Evolutionary conservation across 2,329 filamentous ascomycete genomes (phyloP).

Genomic region (Alternaria dauci): DNA sequence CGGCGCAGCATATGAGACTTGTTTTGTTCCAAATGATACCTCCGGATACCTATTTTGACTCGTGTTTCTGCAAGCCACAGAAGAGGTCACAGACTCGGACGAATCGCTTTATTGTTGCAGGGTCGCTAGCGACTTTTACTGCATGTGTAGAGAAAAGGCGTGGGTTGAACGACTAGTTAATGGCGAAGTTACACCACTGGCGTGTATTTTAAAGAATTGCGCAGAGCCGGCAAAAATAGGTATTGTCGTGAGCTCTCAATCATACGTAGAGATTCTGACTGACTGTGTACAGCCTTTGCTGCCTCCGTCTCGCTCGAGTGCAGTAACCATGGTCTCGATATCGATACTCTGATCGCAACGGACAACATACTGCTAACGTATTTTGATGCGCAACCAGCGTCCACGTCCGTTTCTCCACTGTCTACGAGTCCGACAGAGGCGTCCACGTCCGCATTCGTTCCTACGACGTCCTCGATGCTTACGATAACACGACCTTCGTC

Average conservation of each 20-base stretch:
- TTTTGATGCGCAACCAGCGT: neutral
- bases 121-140: neutral
- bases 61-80: neutral
- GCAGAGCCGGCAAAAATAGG: neutral
- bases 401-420: neutral
- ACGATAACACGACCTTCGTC: neutral
- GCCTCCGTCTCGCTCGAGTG: neutral
- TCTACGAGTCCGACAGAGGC: neutral
- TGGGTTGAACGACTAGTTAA: neutral
- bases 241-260: neutral
- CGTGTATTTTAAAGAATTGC: neutral
- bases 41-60: neutral
- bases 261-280: neutral
- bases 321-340: neutral
- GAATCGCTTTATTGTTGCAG: neutral
- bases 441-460: neutral
- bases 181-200: neutral
- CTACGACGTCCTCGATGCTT: neutral
- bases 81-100: neutral
- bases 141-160: neutral
- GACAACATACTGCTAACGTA: neutral
- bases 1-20: neutral
- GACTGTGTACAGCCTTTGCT: neutral
- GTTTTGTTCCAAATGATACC: neutral
- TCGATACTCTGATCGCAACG: neutral